phyloP scores from a whole-genome alignment of 345 rosid genomes.

The Euphorbia tirucalli region DNA sequence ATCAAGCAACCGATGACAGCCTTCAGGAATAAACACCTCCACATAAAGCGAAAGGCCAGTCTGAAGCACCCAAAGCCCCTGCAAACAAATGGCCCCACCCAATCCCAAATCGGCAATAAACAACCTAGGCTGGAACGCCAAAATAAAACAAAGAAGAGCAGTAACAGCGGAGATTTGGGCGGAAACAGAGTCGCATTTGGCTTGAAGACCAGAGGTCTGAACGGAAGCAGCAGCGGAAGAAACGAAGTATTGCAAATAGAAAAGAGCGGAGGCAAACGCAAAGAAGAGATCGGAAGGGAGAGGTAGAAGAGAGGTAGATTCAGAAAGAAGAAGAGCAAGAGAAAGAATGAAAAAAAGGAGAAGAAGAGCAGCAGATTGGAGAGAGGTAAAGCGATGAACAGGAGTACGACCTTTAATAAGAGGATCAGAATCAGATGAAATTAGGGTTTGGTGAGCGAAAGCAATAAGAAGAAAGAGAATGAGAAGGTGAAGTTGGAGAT shows the following conservation, averaged over 20 bases:
- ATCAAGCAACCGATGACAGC: slow-evolving; percentile 75
- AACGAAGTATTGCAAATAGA: slow-evolving; percentile 68
- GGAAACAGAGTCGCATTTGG: slow-evolving; percentile 69
- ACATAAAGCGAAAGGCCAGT: slow-evolving; percentile 86
- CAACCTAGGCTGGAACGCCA: slow-evolving; percentile 63
- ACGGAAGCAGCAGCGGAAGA: slow-evolving; percentile 60
- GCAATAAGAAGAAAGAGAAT: slow-evolving; percentile 60
- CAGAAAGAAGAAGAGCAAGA: slow-evolving; percentile 56
- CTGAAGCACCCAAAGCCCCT: slow-evolving; percentile 86
- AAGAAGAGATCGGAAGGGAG: slow-evolving; percentile 75
- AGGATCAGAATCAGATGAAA: slow-evolving; percentile 74
- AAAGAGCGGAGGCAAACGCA: slow-evolving; percentile 68
- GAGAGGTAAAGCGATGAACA: slow-evolving; percentile 77
- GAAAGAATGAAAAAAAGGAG: slow-evolving; percentile 81
- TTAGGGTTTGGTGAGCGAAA: slow-evolving; percentile 58
- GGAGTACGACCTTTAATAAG: slow-evolving; percentile 81
- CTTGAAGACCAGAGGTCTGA: slow-evolving; percentile 82
- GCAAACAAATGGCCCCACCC: slow-evolving; percentile 63
- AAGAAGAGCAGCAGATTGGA: slow-evolving; percentile 71
- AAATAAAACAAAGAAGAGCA: slow-evolving; percentile 57
- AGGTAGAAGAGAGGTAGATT: slow-evolving; percentile 58
- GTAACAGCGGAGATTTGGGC: slow-evolving; percentile 59
- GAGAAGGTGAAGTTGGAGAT: slow-evolving; percentile 57
- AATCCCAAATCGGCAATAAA: slow-evolving; percentile 74
- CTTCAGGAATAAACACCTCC: slow-evolving; percentile 83